Evolutionary conservation across 208 protist species (phyloP).

Genomic region (Wallacemonas sp.): DNA sequence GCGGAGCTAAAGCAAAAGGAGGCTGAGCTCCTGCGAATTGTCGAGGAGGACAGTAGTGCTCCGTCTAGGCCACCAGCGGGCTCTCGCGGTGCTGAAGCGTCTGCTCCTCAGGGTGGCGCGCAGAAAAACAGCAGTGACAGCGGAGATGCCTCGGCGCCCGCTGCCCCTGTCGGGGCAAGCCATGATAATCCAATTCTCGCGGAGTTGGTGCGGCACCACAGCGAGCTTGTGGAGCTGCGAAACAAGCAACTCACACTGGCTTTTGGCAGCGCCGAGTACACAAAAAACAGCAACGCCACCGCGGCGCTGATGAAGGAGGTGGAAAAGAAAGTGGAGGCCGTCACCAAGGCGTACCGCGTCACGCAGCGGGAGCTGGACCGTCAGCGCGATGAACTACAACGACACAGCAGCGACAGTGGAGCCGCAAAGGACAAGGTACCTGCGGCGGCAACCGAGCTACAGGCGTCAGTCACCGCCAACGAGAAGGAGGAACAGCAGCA

Average conservation of each 20-base stretch:
- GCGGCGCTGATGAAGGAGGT: conserved; percentile 3
- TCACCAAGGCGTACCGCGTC: conserved; percentile 4
- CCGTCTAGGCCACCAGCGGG: background rate
- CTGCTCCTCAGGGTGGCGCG: background rate
- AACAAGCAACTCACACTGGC: background rate
- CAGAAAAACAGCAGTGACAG: background rate
- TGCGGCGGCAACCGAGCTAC: background rate
- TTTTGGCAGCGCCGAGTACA: background rate
- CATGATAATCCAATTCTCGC: background rate
- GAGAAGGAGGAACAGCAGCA: background rate
- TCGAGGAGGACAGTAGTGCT: background rate
- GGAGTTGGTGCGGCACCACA: background rate
- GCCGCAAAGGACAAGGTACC: conserved; percentile 14
- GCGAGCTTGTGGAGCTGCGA: background rate
- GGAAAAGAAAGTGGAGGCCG: background rate
- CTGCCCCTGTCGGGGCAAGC: background rate
- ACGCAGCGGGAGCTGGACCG: background rate
- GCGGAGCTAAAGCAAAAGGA: conserved; percentile 36
- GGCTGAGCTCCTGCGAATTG: conserved; percentile 8
- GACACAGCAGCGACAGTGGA: background rate
- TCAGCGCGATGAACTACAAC: background rate
- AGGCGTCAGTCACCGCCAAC: background rate
- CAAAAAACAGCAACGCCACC: background rate
- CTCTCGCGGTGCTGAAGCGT: background rate
- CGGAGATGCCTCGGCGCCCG: background rate